Conservation (phyloP, 768 basidiomycete genomes). For the Leucosporidium yakuticum region DNA sequence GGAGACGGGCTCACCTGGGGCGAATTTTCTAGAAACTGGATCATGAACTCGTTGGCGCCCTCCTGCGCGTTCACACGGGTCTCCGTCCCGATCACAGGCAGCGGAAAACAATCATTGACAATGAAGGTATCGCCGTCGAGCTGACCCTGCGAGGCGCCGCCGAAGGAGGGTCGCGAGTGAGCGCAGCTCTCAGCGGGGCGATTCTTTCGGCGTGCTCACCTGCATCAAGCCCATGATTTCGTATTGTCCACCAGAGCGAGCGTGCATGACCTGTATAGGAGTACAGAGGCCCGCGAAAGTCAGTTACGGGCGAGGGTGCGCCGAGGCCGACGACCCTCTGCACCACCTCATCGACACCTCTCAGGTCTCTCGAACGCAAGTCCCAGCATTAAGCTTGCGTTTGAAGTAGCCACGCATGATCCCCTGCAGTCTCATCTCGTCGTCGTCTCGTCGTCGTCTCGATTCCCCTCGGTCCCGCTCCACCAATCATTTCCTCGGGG, state of each 20-base stretch:
- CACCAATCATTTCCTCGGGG: too few species aligned
- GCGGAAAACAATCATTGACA: constrained; percentile 92
- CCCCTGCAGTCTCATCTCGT: too few species aligned
- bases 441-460: too few species aligned
- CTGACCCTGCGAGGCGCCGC: too few species aligned
- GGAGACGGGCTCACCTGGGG: constrained; percentile 54
- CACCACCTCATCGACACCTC: too few species aligned
- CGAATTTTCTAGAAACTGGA: constrained; percentile 75
- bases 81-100: constrained; percentile 96
- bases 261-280: constrained; percentile 62
- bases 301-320: too few species aligned
- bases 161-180: background rate
- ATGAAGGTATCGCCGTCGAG: constrained; percentile 46
- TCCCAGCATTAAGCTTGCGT: too few species aligned
- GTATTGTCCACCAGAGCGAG: constrained; percentile 91
- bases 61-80: constrained; percentile 93
- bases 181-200: constrained; percentile 65
- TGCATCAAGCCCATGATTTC: constrained; percentile 99
- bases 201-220: constrained; percentile 5
- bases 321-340: too few species aligned
- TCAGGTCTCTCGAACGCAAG: too few species aligned
- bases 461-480: too few species aligned
- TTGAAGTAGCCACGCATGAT: too few species aligned
- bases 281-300: too few species aligned
- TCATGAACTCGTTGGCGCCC: constrained; percentile 98